phyloP scores from a whole-genome alignment of 2,329 filamentous ascomycete species.

The Zasmidium cellare region DNA sequence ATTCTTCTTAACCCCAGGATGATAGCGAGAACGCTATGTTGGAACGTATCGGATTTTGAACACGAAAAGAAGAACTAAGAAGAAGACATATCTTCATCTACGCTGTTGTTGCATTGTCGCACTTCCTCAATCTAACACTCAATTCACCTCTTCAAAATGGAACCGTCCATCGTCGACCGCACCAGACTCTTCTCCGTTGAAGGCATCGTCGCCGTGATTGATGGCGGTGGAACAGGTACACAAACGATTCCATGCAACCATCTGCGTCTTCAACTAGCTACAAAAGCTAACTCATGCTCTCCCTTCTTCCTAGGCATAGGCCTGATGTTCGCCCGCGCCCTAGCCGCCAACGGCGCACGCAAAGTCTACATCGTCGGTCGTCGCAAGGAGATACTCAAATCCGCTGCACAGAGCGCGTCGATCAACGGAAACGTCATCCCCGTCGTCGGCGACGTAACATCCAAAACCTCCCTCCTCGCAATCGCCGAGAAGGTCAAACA shows the following conservation, averaged over 20 bases:
- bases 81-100: no score
- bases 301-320: conserved; percentile 39
- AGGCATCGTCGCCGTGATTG: conserved; percentile 55
- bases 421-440: conserved; percentile 40
- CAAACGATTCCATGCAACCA: not conserved
- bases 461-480: conserved; percentile 40
- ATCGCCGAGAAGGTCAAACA: conserved; percentile 40
- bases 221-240: conserved; percentile 54
- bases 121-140: no score
- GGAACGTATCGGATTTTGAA: no score
- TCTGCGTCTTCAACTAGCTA: no score
- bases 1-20: no score
- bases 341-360: conserved; percentile 48
- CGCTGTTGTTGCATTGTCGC: no score
- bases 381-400: conserved; percentile 48
- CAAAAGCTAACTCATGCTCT: no score
- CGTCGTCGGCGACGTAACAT: conserved; percentile 46
- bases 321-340: conserved; percentile 47
- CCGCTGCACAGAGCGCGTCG: conserved; percentile 36
- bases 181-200: conserved; percentile 51
- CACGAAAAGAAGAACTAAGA: no score
- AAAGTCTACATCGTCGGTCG: conserved; percentile 57
- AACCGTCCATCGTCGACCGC: conserved; percentile 16
- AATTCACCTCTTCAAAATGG: no score
- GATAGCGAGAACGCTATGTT: no score